Conservation (phyloP, 1,284 basidiomycete genomes). For the Pseudozyma tsukubaensis region DNA sequence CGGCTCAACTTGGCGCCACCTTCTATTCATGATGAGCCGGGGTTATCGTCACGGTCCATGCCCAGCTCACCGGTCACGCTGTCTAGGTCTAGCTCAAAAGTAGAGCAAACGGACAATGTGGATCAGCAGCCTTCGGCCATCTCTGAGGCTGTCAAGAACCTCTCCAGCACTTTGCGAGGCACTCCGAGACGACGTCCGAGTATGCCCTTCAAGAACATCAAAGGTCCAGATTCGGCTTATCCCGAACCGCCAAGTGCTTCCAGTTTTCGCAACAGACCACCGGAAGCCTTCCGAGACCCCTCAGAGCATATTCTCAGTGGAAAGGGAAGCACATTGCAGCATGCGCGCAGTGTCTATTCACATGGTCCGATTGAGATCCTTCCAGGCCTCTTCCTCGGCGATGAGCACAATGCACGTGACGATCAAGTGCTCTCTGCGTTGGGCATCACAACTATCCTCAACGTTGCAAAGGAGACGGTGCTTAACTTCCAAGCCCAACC, state of each 20-base stretch:
- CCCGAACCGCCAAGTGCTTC: constrained; percentile 30
- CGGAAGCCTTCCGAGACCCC: constrained; percentile 59
- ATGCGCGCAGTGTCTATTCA: constrained; percentile 73
- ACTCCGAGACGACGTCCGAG: constrained; percentile 57
- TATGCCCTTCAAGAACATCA: constrained; percentile 52
- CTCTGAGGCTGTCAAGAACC: constrained; percentile 50
- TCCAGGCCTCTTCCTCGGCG: constrained; percentile 90
- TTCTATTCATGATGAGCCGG: constrained; percentile 21
- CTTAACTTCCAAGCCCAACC: constrained; percentile 41
- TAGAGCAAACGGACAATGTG: constrained; percentile 12
- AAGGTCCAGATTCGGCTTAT: constrained; percentile 6
- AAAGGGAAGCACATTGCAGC: constrained; percentile 61
- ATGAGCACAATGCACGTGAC: constrained; percentile 90
- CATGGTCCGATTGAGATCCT: constrained; percentile 89
- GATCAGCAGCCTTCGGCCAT: constrained; percentile 11
- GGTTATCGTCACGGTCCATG: constrained; percentile 48
- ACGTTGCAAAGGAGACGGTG: constrained; percentile 81
- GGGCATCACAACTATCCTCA: constrained; percentile 84
- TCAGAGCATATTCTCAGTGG: constrained; percentile 64
- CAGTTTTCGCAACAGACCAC: constrained; percentile 41
- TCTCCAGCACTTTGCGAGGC: constrained; percentile 63
- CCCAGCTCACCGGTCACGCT: constrained; percentile 42
- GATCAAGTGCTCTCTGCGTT: constrained; percentile 78
- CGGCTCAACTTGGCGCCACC: constrained; percentile 42
- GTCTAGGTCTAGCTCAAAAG: constrained; percentile 23